Evolutionary conservation across 306 rosid genomes (phyloP).

Genomic region (Sindora glabra): DNA sequence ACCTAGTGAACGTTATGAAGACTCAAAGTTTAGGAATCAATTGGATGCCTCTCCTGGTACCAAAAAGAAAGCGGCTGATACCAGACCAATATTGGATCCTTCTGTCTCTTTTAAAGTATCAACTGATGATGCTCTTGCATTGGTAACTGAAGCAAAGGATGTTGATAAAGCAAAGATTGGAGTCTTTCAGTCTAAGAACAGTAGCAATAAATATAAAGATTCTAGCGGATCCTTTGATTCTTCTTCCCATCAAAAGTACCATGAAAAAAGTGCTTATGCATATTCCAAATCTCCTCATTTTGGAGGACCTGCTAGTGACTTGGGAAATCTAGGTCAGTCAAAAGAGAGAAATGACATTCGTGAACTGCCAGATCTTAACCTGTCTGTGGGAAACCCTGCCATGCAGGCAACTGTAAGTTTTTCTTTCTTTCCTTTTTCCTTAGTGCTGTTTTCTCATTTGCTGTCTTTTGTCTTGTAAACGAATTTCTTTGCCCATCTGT

Average conservation of each 20-base stretch:
- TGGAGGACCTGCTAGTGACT: conserved; percentile 48
- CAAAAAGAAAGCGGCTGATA: conserved; percentile 55
- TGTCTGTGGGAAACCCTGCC: conserved; percentile 42
- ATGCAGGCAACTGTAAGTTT: conserved; percentile 52
- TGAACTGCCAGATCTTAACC: conserved; percentile 61
- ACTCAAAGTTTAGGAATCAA: conserved; percentile 46
- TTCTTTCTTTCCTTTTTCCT: conserved; percentile 1
- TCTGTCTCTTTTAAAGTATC: conserved; percentile 46
- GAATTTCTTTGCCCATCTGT: conserved; percentile 9
- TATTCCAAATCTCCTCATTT: conserved; percentile 62
- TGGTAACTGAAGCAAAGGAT: conserved; percentile 47
- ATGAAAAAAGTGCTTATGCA: conserved; percentile 51
- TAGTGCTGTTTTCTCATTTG: not conserved
- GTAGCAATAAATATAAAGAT: conserved; percentile 52
- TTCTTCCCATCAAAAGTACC: conserved; percentile 43
- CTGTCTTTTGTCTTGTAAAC: not conserved
- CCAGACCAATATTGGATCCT: conserved; percentile 45
- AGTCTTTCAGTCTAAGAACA: conserved; percentile 44
- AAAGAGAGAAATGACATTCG: conserved; percentile 62
- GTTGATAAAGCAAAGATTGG: conserved; percentile 61
- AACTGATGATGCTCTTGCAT: conserved; percentile 43
- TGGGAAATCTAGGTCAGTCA: conserved; percentile 37
- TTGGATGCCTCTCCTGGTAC: conserved; percentile 34
- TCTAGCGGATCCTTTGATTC: conserved; percentile 42
- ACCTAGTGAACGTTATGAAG: conserved; percentile 41